These are phyloP conservation scores for Caloboletus inedulis DNA, from an alignment of 1,284 basidiomycete species.

Conservation along the genomic window DNA sequence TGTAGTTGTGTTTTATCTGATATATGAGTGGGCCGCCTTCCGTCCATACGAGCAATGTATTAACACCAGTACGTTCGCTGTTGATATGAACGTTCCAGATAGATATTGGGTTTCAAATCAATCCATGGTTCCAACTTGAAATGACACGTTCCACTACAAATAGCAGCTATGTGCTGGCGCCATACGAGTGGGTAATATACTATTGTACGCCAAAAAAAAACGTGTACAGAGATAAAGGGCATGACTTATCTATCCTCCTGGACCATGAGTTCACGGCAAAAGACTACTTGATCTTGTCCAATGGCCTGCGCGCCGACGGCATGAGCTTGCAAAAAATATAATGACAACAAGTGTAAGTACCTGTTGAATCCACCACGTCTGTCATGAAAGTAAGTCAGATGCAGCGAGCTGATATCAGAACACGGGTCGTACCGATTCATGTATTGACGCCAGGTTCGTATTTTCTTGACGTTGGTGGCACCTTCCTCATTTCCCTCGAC, in stretches of 20 bases:
- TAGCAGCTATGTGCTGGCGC: not conserved
- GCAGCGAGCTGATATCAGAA: not conserved
- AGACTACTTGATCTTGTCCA: slow-evolving; percentile 65
- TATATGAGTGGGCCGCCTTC: slow-evolving; percentile 14
- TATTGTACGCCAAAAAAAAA: slow-evolving; percentile 13
- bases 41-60: slow-evolving; percentile 28
- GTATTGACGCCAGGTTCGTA: slow-evolving; percentile 93
- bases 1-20: slow-evolving; percentile 23
- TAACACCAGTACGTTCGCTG: slow-evolving; percentile 18
- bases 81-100: slow-evolving; percentile 27
- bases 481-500: slow-evolving; percentile 85
- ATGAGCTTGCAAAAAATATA: slow-evolving; percentile 14
- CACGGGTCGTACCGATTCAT: slow-evolving; percentile 72
- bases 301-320: slow-evolving; percentile 44
- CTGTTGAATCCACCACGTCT: slow-evolving; percentile 93
- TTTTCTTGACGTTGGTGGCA: slow-evolving; percentile 74
- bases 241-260: slow-evolving; percentile 26
- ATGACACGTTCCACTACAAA: slow-evolving; percentile 1
- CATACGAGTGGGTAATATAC: not conserved
- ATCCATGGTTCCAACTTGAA: slow-evolving; percentile 8
- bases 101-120: slow-evolving; percentile 22
- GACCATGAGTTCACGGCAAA: not conserved
- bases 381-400: slow-evolving; percentile 13
- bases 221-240: slow-evolving; percentile 6
- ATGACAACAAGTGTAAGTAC: slow-evolving; percentile 35